phyloP scores from a whole-genome alignment of 176 grass and related monocot genomes.

The Avena insularis region DNA sequence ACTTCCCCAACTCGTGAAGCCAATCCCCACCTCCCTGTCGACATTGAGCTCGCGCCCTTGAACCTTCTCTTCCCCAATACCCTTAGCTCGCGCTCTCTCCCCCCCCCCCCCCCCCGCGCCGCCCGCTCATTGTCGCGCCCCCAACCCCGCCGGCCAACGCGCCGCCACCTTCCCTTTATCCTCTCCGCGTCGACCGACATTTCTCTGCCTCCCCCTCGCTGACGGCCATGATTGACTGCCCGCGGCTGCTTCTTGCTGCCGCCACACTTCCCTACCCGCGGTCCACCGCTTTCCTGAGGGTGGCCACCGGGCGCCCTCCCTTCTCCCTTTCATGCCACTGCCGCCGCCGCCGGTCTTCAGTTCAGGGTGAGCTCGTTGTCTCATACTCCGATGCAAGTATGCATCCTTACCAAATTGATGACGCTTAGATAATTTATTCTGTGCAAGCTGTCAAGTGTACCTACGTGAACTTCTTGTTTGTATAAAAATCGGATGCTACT shows the following conservation, averaged over 20 bases:
- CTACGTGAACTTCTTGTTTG: background rate
- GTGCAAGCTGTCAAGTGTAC: background rate
- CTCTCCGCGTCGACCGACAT: background rate
- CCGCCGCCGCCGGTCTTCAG: background rate
- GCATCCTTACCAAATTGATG: background rate
- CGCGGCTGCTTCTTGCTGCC: conserved; percentile 46
- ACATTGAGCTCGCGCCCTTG: background rate
- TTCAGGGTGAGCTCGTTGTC: conserved; percentile 29
- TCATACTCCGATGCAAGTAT: background rate
- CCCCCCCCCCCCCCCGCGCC: too few species aligned
- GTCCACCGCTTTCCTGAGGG: background rate
- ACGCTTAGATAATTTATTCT: background rate
- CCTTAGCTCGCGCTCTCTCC: background rate
- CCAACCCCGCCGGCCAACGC: background rate
- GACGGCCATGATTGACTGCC: conserved; percentile 41
- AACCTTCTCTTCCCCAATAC: background rate
- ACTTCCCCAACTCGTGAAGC: background rate
- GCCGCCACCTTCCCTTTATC: background rate
- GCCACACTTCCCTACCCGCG: background rate
- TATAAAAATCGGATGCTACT: background rate
- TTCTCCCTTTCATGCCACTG: background rate
- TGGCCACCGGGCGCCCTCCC: background rate
- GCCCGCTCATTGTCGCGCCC: background rate
- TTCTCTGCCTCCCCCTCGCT: background rate
- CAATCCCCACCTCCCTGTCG: conserved; percentile 11